phyloP scores from a whole-genome alignment of 2,329 filamentous ascomycete species.

The Diaporthe ampelina region DNA sequence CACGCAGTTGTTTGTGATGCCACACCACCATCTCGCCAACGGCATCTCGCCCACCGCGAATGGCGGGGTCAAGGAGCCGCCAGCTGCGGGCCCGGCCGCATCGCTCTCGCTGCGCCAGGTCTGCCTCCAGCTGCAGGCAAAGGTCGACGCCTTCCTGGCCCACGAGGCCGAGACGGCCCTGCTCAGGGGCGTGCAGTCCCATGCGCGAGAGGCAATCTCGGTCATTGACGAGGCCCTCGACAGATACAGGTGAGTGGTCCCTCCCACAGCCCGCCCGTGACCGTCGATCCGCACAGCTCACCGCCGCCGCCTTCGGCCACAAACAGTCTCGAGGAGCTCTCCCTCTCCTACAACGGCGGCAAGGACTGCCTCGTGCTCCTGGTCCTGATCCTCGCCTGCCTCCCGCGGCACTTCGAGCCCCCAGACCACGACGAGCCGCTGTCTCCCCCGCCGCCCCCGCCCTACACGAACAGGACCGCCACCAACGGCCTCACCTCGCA shows the following conservation, averaged over 20 bases:
- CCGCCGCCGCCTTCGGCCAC: background rate
- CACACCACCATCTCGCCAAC: slow-evolving; percentile 34
- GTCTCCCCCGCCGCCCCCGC: slow-evolving; percentile 40
- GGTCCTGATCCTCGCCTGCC: slow-evolving; percentile 82
- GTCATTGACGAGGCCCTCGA: slow-evolving; percentile 83
- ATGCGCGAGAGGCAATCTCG: slow-evolving; percentile 78
- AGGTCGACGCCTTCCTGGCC: slow-evolving; percentile 76
- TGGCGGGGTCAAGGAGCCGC: slow-evolving; percentile 20
- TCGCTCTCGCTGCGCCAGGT: slow-evolving; percentile 47
- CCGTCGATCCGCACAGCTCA: background rate
- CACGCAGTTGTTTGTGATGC: slow-evolving; percentile 25
- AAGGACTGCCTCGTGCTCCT: slow-evolving; percentile 97
- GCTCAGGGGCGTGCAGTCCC: slow-evolving; percentile 77
- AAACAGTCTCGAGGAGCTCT: slow-evolving; percentile 79
- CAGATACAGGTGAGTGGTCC: slow-evolving; percentile 75
- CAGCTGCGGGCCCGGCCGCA: slow-evolving; percentile 6
- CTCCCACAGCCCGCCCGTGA: background rate
- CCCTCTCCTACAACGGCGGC: slow-evolving; percentile 96
- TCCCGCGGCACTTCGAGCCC: slow-evolving; percentile 56
- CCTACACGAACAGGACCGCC: slow-evolving; percentile 7
- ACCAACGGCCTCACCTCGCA: slow-evolving; percentile 27
- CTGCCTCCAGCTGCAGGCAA: slow-evolving; percentile 68
- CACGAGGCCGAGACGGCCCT: slow-evolving; percentile 66
- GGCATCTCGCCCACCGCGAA: slow-evolving; percentile 32
- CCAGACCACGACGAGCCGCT: slow-evolving; percentile 43